Base-by-base conservation (phyloP, 2,329 filamentous ascomycete genomes). In the Colletotrichum destructivum region DNA sequence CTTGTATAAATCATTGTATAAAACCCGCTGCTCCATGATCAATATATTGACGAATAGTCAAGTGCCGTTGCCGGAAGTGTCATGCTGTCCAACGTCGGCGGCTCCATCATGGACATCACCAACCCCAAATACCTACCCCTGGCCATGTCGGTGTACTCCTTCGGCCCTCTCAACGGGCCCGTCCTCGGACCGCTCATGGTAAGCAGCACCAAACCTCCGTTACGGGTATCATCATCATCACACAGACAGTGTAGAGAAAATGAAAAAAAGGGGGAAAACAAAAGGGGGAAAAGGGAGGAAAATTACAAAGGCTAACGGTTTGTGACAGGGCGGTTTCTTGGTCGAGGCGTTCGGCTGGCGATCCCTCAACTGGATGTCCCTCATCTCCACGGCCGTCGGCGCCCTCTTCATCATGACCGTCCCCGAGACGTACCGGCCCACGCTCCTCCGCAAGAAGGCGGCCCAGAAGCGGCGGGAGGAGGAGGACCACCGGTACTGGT, bases 101-200 rank as follows among this genome's bases (percentile, higher is more conserved):
- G 90, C 4, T 89, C 89, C 47, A 85, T 92, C 15, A 86, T 87
- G 16, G 90, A 92, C 77, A 86, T 92, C 56, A 86, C 89, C 35
- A 84, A 83, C 40, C 88, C 91, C 54, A 86, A 91, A 52, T 87
- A 90, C 74, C 85, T 90, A 16, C 89, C 89, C 2, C 78, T 92
- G n/a, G 89, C 89, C 0, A 90, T 92, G 74, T 88, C 85, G 0
- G 84, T 92, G 26, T 92, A 90, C 88, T 86, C 83, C 72, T 85
- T 92, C 54, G 90, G 90, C 0, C 90, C 90, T 0, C 86, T 92
- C 79, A 91, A 92, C 71, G 90, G 89, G 74, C 88, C 81, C 60
- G 83, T 73, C 73, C 77, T 75, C 2, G 57, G 66, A 23, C 63
- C 64, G 16, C 40, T 52, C 35, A 56, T 74, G 7, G 90, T 73